Evolutionary conservation across 495 filamentous ascomycete genomes (phyloP).

Genomic region (Margaritispora aquatica): DNA sequence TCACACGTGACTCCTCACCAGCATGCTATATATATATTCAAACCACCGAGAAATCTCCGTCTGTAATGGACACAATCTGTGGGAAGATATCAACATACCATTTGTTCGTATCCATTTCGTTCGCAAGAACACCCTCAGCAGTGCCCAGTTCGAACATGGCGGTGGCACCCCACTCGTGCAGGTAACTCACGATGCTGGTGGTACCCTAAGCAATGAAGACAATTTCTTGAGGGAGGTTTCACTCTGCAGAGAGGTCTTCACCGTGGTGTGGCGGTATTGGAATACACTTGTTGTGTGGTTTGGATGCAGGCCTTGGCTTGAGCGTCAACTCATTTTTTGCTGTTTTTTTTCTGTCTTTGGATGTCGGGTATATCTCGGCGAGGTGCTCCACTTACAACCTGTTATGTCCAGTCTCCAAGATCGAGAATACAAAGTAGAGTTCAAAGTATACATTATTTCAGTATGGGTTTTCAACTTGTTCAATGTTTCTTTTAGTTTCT

Average conservation of each 20-base stretch:
- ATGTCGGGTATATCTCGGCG: background rate
- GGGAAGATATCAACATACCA: conserved; percentile 22
- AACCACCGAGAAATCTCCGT: conserved; percentile 12
- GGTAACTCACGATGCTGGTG: conserved; percentile 29
- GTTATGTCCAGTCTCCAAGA: too few relatives aligned
- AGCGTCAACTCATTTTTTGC: conserved; percentile 21
- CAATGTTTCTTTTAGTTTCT: background rate
- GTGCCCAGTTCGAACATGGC: conserved; percentile 28
- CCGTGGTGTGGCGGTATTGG: conserved; percentile 28
- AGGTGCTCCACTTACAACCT: too few relatives aligned
- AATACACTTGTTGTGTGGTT: conserved; percentile 27
- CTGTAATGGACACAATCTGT: conserved; percentile 24
- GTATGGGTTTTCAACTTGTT: conserved; percentile 7
- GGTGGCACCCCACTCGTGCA: conserved; percentile 26
- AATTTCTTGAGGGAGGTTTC: conserved; percentile 29
- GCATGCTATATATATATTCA: conserved; percentile 6
- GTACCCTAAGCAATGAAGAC: conserved; percentile 27
- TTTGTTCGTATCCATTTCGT: conserved; percentile 19
- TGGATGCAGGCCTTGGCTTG: conserved; percentile 18
- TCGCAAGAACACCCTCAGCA: conserved; percentile 15
- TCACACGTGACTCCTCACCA: too few relatives aligned
- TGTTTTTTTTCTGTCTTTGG: background rate
- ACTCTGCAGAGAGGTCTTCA: conserved; percentile 30
- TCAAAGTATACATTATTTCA: too few relatives aligned
- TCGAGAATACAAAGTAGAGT: too few relatives aligned